A percentile compares a stretch with the other conserved stretches of the same genome.
These are phyloP conservation scores for Diaporthe capsici DNA, from an alignment of 2,329 filamentous ascomycete genomes.

Conservation along the genomic window DNA sequence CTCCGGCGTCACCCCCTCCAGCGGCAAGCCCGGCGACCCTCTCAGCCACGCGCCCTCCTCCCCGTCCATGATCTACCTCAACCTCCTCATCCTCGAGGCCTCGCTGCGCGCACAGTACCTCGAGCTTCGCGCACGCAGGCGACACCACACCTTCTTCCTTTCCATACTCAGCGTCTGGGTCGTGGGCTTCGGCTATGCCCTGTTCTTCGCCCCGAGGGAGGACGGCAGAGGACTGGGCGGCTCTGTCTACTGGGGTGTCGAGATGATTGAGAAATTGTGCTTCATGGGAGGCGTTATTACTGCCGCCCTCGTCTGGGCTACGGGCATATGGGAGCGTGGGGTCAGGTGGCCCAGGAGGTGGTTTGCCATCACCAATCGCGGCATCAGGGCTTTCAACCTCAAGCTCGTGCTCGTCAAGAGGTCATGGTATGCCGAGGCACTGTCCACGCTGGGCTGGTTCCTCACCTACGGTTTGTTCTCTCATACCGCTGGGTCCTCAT, in stretches of 20 bases:
- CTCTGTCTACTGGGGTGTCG: constrained; percentile 95
- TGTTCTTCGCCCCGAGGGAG: constrained; percentile 96
- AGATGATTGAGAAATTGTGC: constrained; percentile 90
- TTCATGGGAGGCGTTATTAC: constrained; percentile 93
- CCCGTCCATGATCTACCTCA: constrained; percentile 97
- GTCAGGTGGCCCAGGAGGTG: constrained; percentile 94
- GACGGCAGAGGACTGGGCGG: constrained; percentile 93
- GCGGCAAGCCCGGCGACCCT: constrained; percentile 73
- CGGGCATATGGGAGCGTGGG: constrained; percentile 95
- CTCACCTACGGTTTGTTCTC: constrained; percentile 83
- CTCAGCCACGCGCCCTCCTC: constrained; percentile 88
- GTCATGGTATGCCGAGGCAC: constrained; percentile 83
- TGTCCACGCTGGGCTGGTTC: constrained; percentile 81
- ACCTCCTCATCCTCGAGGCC: constrained; percentile 95
- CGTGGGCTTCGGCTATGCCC: constrained; percentile 85
- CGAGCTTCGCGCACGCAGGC: constrained; percentile 86
- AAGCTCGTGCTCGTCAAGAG: constrained; percentile 93
- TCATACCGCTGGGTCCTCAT: constrained; percentile 76
- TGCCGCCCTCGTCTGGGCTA: constrained; percentile 89
- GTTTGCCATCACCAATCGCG: constrained; percentile 90
- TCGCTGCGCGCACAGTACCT: constrained; percentile 94
- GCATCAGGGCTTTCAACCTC: constrained; percentile 92
- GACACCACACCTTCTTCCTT: constrained; percentile 95
- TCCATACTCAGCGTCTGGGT: constrained; percentile 86
- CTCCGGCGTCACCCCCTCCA: constrained; percentile 59